Evolutionary conservation across 345 rosid genomes (phyloP), one percentile per base, ranked within the genome.

Genomic region (Arabidopsis arenosa): DNA sequence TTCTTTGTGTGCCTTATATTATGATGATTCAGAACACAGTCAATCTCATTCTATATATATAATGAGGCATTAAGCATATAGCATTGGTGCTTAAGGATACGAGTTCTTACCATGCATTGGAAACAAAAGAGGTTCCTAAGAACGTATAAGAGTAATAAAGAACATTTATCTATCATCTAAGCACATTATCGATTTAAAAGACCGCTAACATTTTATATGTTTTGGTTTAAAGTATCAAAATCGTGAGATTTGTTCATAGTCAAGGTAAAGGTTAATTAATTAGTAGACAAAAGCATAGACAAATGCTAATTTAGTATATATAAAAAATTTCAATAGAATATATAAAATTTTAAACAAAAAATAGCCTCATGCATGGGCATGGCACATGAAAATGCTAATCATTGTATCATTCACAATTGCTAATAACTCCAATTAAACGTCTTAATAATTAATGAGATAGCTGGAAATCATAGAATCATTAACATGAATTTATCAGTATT

Each of bases 301-400:
- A 57, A 3, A 7, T n/a, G 12, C 32, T 53, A 6, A 32, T 48
- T 48, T 15, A 17, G 15, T 9, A 40, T 15, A 7, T 48, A 5
- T 0, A 0, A 12, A 40, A 23, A 14, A n/a, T 21, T 7, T 54
- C 5, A 48, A 21, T 58, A 57, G 10, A 49, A 11, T 28, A 10
- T 1, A 9, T 0, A 28, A 48, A 5, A 32, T 17, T 15, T 5
- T 15, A 8, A n/a, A 44, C 14, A 21, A 57, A 11, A 35, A 23
- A 10, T 7, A 66, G 78, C 56, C 56, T 75, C 62, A 45, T 52
- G 68, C 63, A 68, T 68, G 45, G 74, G 68, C 63, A 68, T 68
- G 45, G 74, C 79, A 75, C 74, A 68, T 75, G 79, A 68, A 59
- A 32, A 23, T 51, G 9, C 5, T 40, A 68, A 75, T 68, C 37